Conservation (phyloP, 2,329 filamentous ascomycete species). For the Cordyceps cateniannulata region DNA sequence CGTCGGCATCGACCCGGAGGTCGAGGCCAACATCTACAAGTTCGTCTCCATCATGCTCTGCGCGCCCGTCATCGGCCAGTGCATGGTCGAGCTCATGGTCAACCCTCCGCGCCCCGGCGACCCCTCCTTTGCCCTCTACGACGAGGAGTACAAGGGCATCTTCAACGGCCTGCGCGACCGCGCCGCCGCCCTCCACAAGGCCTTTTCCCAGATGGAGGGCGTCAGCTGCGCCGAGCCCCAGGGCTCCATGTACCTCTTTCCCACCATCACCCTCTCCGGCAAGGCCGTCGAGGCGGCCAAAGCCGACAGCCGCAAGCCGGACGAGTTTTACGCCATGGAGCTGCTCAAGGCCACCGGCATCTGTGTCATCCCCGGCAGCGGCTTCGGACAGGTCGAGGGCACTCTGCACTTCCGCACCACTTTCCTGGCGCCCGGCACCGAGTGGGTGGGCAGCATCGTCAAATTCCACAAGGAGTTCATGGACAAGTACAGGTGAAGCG, state of each 20-base stretch:
- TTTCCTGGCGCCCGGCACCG: conserved; percentile 91
- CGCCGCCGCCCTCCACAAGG: conserved; percentile 78
- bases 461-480: conserved; percentile 92
- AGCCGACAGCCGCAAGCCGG: conserved; percentile 65
- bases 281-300: conserved; percentile 73
- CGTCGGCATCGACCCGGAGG: conserved; percentile 75
- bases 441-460: conserved; percentile 82
- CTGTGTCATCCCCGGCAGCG: conserved; percentile 85
- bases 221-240: conserved; percentile 85
- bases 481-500: conserved; percentile 59
- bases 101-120: conserved; percentile 84
- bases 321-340: conserved; percentile 91
- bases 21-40: conserved; percentile 95
- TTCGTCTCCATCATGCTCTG: conserved; percentile 97
- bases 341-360: conserved; percentile 91
- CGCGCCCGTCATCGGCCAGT: conserved; percentile 91
- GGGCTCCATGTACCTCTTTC: conserved; percentile 99
- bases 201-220: conserved; percentile 92
- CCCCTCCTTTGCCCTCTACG: conserved; percentile 77
- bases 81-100: conserved; percentile 94
- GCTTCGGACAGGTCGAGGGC: conserved; percentile 89
- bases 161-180: conserved; percentile 71
- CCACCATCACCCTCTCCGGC: conserved; percentile 72
- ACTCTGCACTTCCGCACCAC: conserved; percentile 94
- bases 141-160: conserved; percentile 78